Evolutionary conservation across 768 basidiomycete species (phyloP).

Genomic region (Gymnopilus dilepis): DNA sequence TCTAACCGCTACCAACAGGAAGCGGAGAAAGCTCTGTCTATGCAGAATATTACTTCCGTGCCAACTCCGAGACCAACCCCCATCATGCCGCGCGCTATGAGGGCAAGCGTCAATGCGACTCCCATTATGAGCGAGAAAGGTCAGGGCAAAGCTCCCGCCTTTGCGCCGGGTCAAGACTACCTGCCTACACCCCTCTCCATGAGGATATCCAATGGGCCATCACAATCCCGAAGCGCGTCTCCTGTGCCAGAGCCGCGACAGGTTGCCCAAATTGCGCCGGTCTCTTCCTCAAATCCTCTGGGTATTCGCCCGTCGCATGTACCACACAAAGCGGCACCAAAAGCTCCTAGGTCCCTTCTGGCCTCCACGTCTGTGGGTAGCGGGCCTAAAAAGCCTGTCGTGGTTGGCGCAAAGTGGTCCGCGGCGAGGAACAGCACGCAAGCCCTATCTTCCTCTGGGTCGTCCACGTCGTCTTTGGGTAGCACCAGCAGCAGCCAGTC

Average conservation of each 20-base stretch:
- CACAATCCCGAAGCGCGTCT: constrained; percentile 13
- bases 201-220: constrained; percentile 3
- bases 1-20: not conserved
- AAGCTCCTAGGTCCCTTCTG: constrained; percentile 28
- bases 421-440: constrained; percentile 30
- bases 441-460: not conserved
- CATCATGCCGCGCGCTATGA: constrained; percentile 14
- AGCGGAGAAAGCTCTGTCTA: not conserved
- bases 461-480: not conserved
- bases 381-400: constrained; percentile 43
- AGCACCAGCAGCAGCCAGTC: constrained; percentile 7
- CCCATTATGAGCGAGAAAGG: constrained; percentile 1
- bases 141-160: constrained; percentile 12
- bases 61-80: not conserved
- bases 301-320: constrained; percentile 53
- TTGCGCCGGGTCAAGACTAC: constrained; percentile 9
- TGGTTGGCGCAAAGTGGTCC: constrained; percentile 58
- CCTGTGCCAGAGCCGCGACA: constrained; percentile 43
- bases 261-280: constrained; percentile 44
- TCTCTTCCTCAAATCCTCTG: constrained; percentile 56
- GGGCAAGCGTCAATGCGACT: not conserved
- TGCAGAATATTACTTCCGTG: constrained; percentile 42
- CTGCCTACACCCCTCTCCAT: constrained; percentile 5
- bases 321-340: constrained; percentile 29
- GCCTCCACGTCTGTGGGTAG: constrained; percentile 3